Evolutionary conservation across 768 basidiomycete genomes (phyloP).

Genomic region (Floccularia luteovirens): DNA sequence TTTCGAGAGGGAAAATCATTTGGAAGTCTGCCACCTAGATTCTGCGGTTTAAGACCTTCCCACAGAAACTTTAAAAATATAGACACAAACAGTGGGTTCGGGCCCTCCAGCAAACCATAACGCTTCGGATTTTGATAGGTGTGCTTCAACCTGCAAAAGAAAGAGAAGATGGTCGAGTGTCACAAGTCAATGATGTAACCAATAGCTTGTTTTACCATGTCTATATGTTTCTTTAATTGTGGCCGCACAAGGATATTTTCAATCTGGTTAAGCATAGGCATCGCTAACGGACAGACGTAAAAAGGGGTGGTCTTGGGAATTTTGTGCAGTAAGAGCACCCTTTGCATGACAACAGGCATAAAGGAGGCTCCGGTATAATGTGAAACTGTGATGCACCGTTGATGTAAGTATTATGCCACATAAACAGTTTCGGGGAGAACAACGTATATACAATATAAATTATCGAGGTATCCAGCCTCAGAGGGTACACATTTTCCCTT

Average conservation of each 20-base stretch:
- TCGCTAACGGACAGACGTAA: conserved; percentile 25
- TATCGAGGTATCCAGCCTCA: conserved; percentile 21
- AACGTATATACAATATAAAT: conserved; percentile 33
- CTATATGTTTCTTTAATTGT: conserved; percentile 14
- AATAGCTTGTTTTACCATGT: not conserved
- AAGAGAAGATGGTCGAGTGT: not conserved
- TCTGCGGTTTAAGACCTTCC: no score
- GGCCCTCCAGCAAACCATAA: conserved; percentile 14
- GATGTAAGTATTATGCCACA: not conserved
- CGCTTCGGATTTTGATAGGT: conserved; percentile 7
- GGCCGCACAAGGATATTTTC: conserved; percentile 15
- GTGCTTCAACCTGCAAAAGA: conserved; percentile 10
- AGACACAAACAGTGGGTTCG: conserved; percentile 11
- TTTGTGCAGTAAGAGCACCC: conserved; percentile 21
- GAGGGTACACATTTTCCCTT: conserved; percentile 19
- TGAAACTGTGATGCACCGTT: no score
- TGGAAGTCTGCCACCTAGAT: conserved; percentile 17
- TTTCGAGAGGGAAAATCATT: conserved; percentile 18
- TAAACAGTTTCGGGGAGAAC: no score
- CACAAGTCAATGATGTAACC: not conserved
- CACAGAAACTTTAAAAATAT: no score
- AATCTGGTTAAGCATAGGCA: conserved; percentile 17
- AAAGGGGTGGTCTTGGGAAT: conserved; percentile 23
- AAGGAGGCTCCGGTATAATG: conserved; percentile 35
- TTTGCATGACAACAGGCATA: conserved; percentile 30